phyloP scores from a whole-genome alignment of 192 early-diverging fungal genomes.

The Umbelopsis sp. region DNA sequence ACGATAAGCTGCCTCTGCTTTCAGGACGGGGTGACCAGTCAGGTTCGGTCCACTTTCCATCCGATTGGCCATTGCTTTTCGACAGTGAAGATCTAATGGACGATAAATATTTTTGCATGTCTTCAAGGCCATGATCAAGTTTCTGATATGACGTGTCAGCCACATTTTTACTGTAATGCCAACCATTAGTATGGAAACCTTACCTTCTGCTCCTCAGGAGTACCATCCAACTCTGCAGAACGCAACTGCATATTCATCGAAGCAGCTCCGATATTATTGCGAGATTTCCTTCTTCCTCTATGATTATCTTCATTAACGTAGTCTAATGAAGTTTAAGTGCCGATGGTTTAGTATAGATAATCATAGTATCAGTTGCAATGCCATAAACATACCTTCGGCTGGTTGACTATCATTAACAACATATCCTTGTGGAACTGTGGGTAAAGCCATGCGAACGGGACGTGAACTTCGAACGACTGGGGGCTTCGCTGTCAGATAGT shows the following conservation, averaged over 20 bases:
- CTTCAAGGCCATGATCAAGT: background rate
- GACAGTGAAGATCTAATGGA: background rate
- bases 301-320: background rate
- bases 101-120: conserved; percentile 7
- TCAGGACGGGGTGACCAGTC: conserved; percentile 6
- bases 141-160: background rate
- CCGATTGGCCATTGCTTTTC: background rate
- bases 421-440: conserved; percentile 7
- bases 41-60: background rate
- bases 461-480: background rate
- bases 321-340: background rate
- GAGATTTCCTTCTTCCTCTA: background rate
- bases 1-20: background rate
- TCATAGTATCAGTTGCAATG: too few relatives aligned
- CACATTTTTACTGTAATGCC: background rate
- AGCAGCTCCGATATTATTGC: background rate
- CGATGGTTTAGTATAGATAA: too few relatives aligned
- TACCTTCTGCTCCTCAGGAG: background rate
- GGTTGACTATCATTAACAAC: background rate
- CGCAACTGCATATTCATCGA: background rate
- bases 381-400: background rate
- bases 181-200: background rate
- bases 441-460: background rate
- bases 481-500: background rate
- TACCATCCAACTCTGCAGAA: background rate